Evolutionary conservation across 2,329 filamentous ascomycete species (phyloP), one percentile per base, ranked within the genome.

Genomic region (Aspergillus sp.): DNA sequence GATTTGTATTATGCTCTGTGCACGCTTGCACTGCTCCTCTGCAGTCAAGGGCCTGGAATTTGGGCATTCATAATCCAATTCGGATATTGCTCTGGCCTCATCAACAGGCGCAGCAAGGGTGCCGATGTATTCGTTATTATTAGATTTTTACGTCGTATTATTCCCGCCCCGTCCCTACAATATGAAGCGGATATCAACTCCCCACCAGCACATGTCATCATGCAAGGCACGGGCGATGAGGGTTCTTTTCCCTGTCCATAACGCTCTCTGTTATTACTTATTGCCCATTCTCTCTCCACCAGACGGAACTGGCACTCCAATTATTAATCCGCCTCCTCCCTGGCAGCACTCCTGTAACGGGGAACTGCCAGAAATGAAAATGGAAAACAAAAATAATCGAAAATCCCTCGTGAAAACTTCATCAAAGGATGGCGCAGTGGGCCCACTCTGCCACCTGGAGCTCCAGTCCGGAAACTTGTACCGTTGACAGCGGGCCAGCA

Each of bases 361-460:
- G 27, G 27, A 31, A 31, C 9, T 11, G 27, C 27, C 27, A 31
- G 27, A 31, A 31, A 31, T 31, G 27, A 31, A 31, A 31, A 31
- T 31, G 9, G 27, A 31, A 31, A 31, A 31, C 27, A n/a, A 23
- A 47, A 23, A 48, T 9, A 17, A 35, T 33, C 4, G 15, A 48
- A 53, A 53, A 53, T 53, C 51, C 44, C 52, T 54, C 43, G 43
- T 40, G 43, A 54, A 54, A 54, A 54, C 12, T 47, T 40, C 31
- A 47, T 27, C 37, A 21, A n/a, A 50, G 11, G 44, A 31, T 31
- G 27, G 27, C 27, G 12, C 47, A 21, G 19, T 40, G 52, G 52
- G 44, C 52, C 52, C 53, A 55, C 40, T 23, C 37, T 33, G 23
- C 35, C 27, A 31, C 27, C 27, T 31, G 27, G 27, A 27, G 21